Base-by-base conservation (phyloP, 2,329 filamentous ascomycete species). In the Verticillium nonalfalfae region DNA sequence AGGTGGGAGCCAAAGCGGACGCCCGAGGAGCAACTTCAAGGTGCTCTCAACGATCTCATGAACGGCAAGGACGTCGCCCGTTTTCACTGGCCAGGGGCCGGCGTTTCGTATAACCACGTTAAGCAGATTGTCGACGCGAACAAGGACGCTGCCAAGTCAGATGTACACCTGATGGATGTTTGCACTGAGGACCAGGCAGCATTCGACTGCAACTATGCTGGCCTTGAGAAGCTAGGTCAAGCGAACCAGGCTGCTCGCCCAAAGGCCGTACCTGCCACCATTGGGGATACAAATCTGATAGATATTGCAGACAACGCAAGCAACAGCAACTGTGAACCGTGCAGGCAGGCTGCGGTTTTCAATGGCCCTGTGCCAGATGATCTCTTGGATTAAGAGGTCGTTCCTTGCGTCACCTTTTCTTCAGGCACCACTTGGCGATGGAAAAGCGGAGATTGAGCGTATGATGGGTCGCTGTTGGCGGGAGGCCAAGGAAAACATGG, bases 261-360 rank as follows among this genome's bases (percentile, higher is more conserved):
- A 10, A 21, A 21, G 3, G 9, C 45, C n/a, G 18, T 26, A 3
- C n/a, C 45, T 11, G 18, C 10, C 10, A 18, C 10, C 18, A 18
- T 18, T 26, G n/a, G 10, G 11, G 18, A 10, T n/a, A 9, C 39
- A 10, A 26, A 85, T 65, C 77, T 85, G 4, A 85, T 82, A 65
- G 82, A 85, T 50, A 75, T 82, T 6, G 74, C 68, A 9, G 80
- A 84, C 56, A 84, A 81, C 64, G 80, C 84, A 56, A 84, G 81
- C 64, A 40, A 40, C 39, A 6, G 4, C 14, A 18, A 52, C 18
- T 21, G 2, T 10, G 45, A 26, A 18, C n/a, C 11, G 5, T 10
- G 6, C 13, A 18, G n/a, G 10, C 45, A 26, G 2, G 45, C 18
- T 18, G 18, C 18, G 2, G 4, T 18, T 52, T 10, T 4, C n/a